Percentiles rank a stretch among this genome's conserved stretches.
Conservation (phyloP, 805 yeast genomes). For the Starmerella scarabaei region DNA sequence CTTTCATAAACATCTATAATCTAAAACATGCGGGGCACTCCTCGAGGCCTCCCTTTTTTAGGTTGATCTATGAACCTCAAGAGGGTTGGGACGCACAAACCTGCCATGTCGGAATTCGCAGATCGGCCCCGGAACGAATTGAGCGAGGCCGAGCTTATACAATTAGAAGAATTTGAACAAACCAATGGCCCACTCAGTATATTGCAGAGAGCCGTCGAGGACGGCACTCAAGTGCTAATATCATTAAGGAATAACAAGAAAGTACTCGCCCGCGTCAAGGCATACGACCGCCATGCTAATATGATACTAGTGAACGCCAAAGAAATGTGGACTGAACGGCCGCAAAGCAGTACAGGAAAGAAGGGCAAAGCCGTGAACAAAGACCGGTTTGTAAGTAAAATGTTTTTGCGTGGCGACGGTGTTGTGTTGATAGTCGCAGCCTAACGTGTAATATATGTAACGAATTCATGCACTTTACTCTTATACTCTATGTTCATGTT, state of each 20-base stretch:
- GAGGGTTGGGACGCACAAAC: too few species aligned
- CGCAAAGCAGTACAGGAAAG: slow-evolving; percentile 53
- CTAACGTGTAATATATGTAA: slow-evolving; percentile 16
- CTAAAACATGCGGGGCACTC: too few species aligned
- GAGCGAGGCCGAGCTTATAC: slow-evolving; percentile 63
- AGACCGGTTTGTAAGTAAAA: slow-evolving; percentile 73
- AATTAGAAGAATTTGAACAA: slow-evolving; percentile 80
- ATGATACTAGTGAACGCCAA: slow-evolving; percentile 85
- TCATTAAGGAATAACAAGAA: slow-evolving; percentile 90
- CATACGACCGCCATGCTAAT: slow-evolving; percentile 92
- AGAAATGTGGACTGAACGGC: slow-evolving; percentile 63
- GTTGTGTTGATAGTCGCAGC: slow-evolving; percentile 61
- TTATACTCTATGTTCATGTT: background rate
- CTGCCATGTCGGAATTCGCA: slow-evolving; percentile 39
- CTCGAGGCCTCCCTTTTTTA: too few species aligned
- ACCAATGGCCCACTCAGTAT: slow-evolving; percentile 82
- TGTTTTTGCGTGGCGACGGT: slow-evolving; percentile 91
- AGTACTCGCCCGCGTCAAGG: slow-evolving; percentile 76
- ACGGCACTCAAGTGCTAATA: slow-evolving; percentile 65
- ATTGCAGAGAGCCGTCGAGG: slow-evolving; percentile 67
- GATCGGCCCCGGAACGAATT: slow-evolving; percentile 71
- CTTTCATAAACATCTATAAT: too few species aligned
- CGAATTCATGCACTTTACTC: background rate
- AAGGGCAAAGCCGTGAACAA: slow-evolving; percentile 51
- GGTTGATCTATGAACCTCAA: too few species aligned